Base-by-base conservation (phyloP, 2,329 filamentous ascomycete species). In the Pseudogymnoascus sp. region DNA sequence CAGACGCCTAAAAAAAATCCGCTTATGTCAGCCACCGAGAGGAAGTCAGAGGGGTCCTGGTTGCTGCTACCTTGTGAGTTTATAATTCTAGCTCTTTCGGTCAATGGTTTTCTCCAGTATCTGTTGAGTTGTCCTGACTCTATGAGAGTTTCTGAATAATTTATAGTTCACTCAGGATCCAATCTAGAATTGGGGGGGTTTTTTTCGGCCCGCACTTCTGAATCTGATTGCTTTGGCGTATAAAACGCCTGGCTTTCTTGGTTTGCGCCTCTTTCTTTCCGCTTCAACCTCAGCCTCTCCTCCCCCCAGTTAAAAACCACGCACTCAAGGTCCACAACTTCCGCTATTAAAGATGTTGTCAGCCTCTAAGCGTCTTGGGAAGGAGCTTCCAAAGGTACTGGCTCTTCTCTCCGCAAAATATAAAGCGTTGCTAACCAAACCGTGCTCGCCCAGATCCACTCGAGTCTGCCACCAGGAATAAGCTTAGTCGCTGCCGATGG, bases 401-500 rank as follows among this genome's bases (percentile, higher is more conserved):
- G 16, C 14, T 41, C 22, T 14, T 18, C 28, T 54, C 11, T 54
- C 28, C 47, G 30, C 28, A 25, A 11, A 16, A 20, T 11, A 20
- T 9, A 43, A 65, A 37, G 14, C 57, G n/a, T 22, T 35, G 18
- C 58, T 57, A 20, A 35, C 25, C 28, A 39, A 28, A 20, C 35
- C 30, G 16, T 60, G 16, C 37, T 36, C 38, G 14, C 38, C 18
- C 59, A 73, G 71, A 69, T 73, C 38, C 69, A 72, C 60, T 66
- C 65, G 36, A 66, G 59, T 50, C 63, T 73, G 3, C 85, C 86
- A 39, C 84, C 85, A 16, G 85, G 86, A 60, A 96, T 99, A 74
- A 80, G 83, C 57, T 84, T 97, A 57, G 86, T 95, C 63, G 84
- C 86, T 57, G 86, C 90, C 62, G 89, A 95, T 54, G 87, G 92